A percentile compares a stretch with the other conserved stretches of the same genome.
These are phyloP conservation scores for Adansonia gregorii DNA, from an alignment of 441 rosid genomes.

Conservation along the genomic window DNA sequence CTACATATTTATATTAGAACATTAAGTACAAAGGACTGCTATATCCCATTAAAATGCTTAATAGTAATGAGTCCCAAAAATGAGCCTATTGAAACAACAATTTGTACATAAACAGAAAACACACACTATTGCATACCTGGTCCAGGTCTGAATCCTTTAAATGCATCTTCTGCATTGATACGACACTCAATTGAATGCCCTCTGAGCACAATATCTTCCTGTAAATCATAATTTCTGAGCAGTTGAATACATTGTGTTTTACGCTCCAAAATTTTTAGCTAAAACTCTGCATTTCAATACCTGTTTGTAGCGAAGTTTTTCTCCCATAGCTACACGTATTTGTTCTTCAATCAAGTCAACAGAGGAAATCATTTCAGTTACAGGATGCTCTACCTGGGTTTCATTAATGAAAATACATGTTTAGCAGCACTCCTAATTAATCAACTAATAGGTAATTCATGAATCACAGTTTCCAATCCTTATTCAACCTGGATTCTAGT, in stretches of 20 bases:
- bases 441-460: background rate
- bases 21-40: background rate
- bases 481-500: constrained; percentile 86
- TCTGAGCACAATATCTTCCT: constrained; percentile 93
- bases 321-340: constrained; percentile 94
- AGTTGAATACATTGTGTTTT: background rate
- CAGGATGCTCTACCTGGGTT: constrained; percentile 93
- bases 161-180: constrained; percentile 96
- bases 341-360: constrained; percentile 97
- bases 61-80: background rate
- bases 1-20: background rate
- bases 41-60: background rate
- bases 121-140: constrained; percentile 57
- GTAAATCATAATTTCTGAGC: constrained; percentile 31
- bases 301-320: constrained; percentile 83
- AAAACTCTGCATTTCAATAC: constrained; percentile 38
- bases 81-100: background rate
- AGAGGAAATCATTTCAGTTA: constrained; percentile 96
- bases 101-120: constrained; percentile 11
- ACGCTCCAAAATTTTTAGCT: background rate
- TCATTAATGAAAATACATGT: constrained; percentile 8
- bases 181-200: constrained; percentile 99
- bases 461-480: constrained; percentile 22
- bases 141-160: constrained; percentile 93
- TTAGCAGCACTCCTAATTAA: constrained; percentile 23